A percentile compares a stretch with the other conserved stretches of the same genome.
Conservation (phyloP, 768 basidiomycete genomes). For the Lactarius hatsudake region DNA sequence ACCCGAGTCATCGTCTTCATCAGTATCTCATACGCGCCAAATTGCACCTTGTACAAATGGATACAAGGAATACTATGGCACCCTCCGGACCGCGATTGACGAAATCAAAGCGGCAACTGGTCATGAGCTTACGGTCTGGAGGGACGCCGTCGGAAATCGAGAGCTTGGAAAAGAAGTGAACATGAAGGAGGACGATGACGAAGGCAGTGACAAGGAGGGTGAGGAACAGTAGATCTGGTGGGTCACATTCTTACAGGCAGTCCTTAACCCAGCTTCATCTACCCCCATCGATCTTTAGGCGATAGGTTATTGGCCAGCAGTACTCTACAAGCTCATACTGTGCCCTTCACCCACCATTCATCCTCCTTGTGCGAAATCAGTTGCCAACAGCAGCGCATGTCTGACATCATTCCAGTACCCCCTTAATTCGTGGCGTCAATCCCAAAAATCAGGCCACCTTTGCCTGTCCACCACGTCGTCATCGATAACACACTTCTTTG, state of each 20-base stretch:
- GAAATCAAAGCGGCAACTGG: conserved; percentile 56
- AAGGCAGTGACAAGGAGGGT: conserved; percentile 43
- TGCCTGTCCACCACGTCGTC: background rate
- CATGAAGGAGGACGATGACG: conserved; percentile 46
- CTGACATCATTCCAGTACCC: background rate
- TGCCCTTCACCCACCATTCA: background rate
- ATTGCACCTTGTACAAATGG: conserved; percentile 26
- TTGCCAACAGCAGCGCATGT: background rate
- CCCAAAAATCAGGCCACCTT: background rate
- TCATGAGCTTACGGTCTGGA: conserved; percentile 69
- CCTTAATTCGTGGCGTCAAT: background rate
- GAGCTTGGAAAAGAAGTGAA: conserved; percentile 61
- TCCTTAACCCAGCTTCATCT: background rate
- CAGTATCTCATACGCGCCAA: conserved; percentile 29
- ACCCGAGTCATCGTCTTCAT: conserved; percentile 26
- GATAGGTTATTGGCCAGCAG: background rate
- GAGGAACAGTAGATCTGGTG: conserved; percentile 6
- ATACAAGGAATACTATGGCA: conserved; percentile 47
- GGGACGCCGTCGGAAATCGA: conserved; percentile 64
- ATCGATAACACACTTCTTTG: background rate
- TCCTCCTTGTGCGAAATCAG: background rate
- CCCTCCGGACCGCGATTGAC: conserved; percentile 47
- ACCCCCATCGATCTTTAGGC: background rate
- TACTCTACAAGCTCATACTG: background rate
- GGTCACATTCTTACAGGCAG: background rate